Conservation (phyloP, 352 stramenopile genomes). For the Globisporangium viniferum region DNA sequence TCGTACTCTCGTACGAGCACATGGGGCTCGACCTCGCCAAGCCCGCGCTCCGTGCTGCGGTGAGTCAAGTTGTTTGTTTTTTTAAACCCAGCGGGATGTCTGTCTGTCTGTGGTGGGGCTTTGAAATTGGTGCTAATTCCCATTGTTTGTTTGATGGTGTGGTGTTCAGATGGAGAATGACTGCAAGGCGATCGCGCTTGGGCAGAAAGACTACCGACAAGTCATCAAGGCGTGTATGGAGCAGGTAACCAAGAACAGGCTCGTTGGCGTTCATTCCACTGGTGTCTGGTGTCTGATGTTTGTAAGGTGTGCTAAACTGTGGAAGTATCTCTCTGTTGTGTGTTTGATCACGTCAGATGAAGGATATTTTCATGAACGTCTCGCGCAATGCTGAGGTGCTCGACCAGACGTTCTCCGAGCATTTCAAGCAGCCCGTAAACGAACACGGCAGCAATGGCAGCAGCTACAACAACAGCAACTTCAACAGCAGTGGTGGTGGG, state of each 20-base stretch:
- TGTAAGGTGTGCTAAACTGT: not conserved
- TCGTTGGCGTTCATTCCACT: slow-evolving; percentile 3
- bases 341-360: slow-evolving; percentile 48
- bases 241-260: slow-evolving; percentile 54
- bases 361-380: slow-evolving; percentile 68
- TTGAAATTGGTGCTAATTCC: not conserved
- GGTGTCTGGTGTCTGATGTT: not conserved
- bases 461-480: slow-evolving; percentile 22
- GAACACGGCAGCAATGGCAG: slow-evolving; percentile 27
- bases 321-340: not conserved
- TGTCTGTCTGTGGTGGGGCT: not conserved
- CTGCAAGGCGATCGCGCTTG: slow-evolving; percentile 84
- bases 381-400: slow-evolving; percentile 82
- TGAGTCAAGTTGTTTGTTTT: slow-evolving; percentile 16
- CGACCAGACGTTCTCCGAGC: slow-evolving; percentile 89
- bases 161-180: slow-evolving; percentile 88
- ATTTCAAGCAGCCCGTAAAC: slow-evolving; percentile 62
- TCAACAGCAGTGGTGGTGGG: slow-evolving; percentile 21
- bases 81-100: not conserved
- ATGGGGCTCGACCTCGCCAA: slow-evolving; percentile 97
- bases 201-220: slow-evolving; percentile 69
- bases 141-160: not conserved
- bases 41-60: slow-evolving; percentile 89
- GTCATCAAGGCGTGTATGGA: slow-evolving; percentile 84
- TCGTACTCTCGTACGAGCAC: slow-evolving; percentile 91